Base-by-base conservation (phyloP, 2,329 filamentous ascomycete genomes). In the Penicillium nordicum region DNA sequence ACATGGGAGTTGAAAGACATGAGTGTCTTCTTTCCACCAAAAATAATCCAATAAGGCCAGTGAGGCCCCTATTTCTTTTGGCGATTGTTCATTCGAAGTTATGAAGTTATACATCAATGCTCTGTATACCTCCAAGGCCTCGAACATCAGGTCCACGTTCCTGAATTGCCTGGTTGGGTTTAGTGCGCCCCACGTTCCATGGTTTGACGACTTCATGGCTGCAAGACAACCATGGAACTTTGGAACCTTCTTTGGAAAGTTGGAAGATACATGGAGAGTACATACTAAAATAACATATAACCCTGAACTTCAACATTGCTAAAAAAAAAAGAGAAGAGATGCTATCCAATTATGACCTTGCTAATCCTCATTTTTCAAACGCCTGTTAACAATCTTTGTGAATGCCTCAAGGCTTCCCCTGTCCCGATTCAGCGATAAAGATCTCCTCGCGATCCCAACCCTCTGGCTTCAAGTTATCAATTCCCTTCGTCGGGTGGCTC, bases 381-480 rank as follows among this genome's bases (percentile, higher is more conserved):
- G 38, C 38, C 37, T 21, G 11, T 30, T 2, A 21, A 23, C 38
- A 25, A n/a, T n/a, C 16, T 7, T 18, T 12, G 4, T 45, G 10
- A 45, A 30, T 42, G 12, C n/a, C 38, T 54, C 18, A 50, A 18
- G 14, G 14, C 10, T 32, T 18, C 23, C 0, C 37, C 6, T 23
- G 12, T 27, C 36, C 32, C 14, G 23, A 0, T 4, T 16, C 16
- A 40, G 10, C 1, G 73, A 64, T 80, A 51, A 94, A 84, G 37
- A 95, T 85, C 50, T 99, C 93, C 2, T 85, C 76, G 29, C 93
- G 81, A 71, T 97, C 92, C 83, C 89, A 99, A 0, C 94, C 94
- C 0, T 80, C 80, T 0, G 88, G 81, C 70, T 86, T 83, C 62
- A 83, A 83, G 45, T 86, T 82, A 51, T 82, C 79, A 55, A 88